Evolutionary conservation across 179 eudicot genomes (phyloP), one percentile per base, ranked within the genome.

Genomic region (Vitellaria paradoxa): DNA sequence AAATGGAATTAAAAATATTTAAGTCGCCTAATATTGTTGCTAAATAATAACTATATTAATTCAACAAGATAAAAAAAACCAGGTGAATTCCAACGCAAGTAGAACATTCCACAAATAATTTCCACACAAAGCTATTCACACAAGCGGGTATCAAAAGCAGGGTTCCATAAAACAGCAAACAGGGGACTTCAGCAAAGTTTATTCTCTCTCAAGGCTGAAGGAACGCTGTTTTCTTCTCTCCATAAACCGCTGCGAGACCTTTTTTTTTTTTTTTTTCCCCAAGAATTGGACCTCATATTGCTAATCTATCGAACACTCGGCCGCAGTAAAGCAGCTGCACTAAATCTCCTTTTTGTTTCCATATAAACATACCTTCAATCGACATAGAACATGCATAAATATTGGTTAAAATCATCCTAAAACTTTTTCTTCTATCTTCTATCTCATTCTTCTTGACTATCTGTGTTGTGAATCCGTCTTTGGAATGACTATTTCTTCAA

Each of bases 401-500:
- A 69, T 61, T 18, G 11, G 24, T 21, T 23, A 60, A 9, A 53
- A 53, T 42, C 52, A 24, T 45, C 12, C 21, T 9, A 40, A 18
- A 50, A 37, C 37, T 30, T 14, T 66, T 42, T 52, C 70, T 55
- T 18, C 52, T n/a, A 9, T 5, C 13, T 30, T 24, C 26, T 40
- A 30, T 17, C 14, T 76, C 18, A 13, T 30, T 18, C 15, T 21
- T 65, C 14, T 17, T 10, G 45, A 65, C 47, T 30, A 24, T 77
- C 52, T 26, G 49, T 37, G 30, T 53, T 37, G 66, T 2, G 37
- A 57, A 11, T 56, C 67, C 30, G 18, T 57, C 37, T 70, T 40
- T 18, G 78, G 75, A 46, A 80, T 75, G 56, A 56, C 59, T 77
- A 64, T 79, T 69, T 82, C 82, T 74, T 84, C 74, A 67, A 81